phyloP scores from a whole-genome alignment of 257 asterid genomes.

The Schizonepeta tenuifolia region DNA sequence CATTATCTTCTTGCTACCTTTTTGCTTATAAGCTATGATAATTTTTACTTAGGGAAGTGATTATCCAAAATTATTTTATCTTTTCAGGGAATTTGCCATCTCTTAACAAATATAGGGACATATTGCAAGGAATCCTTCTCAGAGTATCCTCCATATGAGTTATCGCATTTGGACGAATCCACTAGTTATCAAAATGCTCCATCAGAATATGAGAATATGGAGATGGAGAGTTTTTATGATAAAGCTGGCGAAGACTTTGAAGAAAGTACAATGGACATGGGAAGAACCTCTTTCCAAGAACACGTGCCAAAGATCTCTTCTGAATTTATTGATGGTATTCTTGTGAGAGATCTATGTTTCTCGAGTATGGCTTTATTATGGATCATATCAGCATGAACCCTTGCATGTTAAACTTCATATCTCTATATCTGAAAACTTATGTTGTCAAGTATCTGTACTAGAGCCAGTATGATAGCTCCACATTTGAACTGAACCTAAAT shows the following conservation, averaged over 20 bases:
- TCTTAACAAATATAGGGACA: conserved; percentile 67
- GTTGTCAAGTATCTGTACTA: conserved; percentile 8
- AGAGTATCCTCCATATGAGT: conserved; percentile 58
- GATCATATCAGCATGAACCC: not conserved
- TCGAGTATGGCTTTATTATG: conserved; percentile 20
- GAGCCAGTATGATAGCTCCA: conserved; percentile 11
- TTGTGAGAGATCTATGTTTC: conserved; percentile 15
- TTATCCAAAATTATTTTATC: conserved; percentile 26
- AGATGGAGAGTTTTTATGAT: conserved; percentile 65
- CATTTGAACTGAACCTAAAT: conserved; percentile 25
- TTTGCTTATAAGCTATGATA: conserved; percentile 1
- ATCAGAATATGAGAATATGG: conserved; percentile 72
- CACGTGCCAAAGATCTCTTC: conserved; percentile 52
- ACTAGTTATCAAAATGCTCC: conserved; percentile 52
- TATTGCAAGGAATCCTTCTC: conserved; percentile 75
- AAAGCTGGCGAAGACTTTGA: conserved; percentile 62
- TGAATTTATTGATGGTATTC: conserved; percentile 65
- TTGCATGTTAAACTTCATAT: conserved; percentile 14
- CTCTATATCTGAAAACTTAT: conserved; percentile 12
- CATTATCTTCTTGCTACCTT: not conserved
- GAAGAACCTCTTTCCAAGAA: conserved; percentile 52
- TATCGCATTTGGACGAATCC: conserved; percentile 62
- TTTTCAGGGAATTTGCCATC: conserved; percentile 86
- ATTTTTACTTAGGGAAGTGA: conserved; percentile 13
- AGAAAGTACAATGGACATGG: conserved; percentile 49